phyloP scores from a whole-genome alignment of 2,329 filamentous ascomycete genomes.

The Hymenoscyphus albidus region DNA sequence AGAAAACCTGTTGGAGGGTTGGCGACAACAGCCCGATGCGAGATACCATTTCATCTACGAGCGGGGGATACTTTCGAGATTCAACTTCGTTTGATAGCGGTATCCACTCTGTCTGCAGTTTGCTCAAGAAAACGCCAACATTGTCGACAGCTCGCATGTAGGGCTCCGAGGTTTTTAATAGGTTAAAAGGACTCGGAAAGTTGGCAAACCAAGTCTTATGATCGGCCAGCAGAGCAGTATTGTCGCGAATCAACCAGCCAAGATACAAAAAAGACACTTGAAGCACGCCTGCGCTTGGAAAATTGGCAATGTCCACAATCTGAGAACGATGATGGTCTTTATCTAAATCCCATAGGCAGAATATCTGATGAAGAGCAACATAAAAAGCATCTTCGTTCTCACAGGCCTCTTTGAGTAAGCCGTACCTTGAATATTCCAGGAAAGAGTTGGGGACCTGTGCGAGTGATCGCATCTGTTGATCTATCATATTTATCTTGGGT shows the following conservation, averaged over 20 bases:
- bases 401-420: conserved; percentile 57
- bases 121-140: conserved; percentile 44
- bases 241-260: conserved; percentile 43
- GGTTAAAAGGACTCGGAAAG: conserved; percentile 42
- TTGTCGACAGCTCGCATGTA: conserved; percentile 34
- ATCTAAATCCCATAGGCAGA: conserved; percentile 49
- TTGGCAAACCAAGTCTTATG: conserved; percentile 44
- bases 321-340: conserved; percentile 14
- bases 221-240: conserved; percentile 38
- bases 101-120: conserved; percentile 42
- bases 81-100: conserved; percentile 37
- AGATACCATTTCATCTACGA: conserved; percentile 53
- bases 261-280: conserved; percentile 37
- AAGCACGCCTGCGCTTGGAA: conserved; percentile 27
- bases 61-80: conserved; percentile 46
- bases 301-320: conserved; percentile 36
- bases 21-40: conserved; percentile 47
- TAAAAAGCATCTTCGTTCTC: conserved; percentile 56
- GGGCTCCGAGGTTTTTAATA: conserved; percentile 32
- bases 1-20: conserved; percentile 51
- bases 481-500: conserved; percentile 24
- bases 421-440: conserved; percentile 46
- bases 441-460: conserved; percentile 26
- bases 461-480: conserved; percentile 26
- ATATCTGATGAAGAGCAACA: conserved; percentile 61